These are phyloP conservation scores for Oenanthe javanica DNA, from an alignment of 140 eudicot species.

Conservation along the genomic window DNA sequence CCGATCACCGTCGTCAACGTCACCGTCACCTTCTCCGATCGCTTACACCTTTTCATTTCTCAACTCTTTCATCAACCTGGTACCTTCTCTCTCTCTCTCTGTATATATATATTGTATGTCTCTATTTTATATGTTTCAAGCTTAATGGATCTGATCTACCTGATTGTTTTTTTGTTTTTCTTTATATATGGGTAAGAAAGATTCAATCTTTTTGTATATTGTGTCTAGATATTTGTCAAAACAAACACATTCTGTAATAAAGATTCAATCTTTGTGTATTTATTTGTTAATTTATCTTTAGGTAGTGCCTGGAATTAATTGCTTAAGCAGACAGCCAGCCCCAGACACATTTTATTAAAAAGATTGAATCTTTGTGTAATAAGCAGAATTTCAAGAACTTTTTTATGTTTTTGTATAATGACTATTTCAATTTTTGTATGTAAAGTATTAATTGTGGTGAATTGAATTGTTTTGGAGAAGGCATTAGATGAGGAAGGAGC, in stretches of 20 bases:
- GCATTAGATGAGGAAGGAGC: slow-evolving; percentile 21
- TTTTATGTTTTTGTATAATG: background rate
- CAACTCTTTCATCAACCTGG: slow-evolving; percentile 1
- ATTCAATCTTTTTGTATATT: background rate
- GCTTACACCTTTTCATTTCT: background rate
- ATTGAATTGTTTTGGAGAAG: background rate
- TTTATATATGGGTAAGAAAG: background rate
- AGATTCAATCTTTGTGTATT: background rate
- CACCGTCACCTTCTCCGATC: background rate
- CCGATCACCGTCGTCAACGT: background rate
- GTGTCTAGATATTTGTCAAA: background rate
- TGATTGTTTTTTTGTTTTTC: background rate
- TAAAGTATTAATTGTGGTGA: background rate
- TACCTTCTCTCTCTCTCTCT: background rate
- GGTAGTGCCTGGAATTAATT: too few relatives aligned
- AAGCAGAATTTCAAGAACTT: background rate
- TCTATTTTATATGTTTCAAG: background rate
- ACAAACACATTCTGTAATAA: background rate
- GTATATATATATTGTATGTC: too few relatives aligned
- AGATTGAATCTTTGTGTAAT: background rate
- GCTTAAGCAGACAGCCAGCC: too few relatives aligned
- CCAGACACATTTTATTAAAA: too few relatives aligned
- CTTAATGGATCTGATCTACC: slow-evolving; percentile 1
- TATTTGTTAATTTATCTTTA: background rate
- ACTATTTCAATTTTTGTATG: background rate